These are phyloP conservation scores for Sarocladiaceae sp. DNA, from an alignment of 2,329 filamentous ascomycete genomes.

Conservation along the genomic window DNA sequence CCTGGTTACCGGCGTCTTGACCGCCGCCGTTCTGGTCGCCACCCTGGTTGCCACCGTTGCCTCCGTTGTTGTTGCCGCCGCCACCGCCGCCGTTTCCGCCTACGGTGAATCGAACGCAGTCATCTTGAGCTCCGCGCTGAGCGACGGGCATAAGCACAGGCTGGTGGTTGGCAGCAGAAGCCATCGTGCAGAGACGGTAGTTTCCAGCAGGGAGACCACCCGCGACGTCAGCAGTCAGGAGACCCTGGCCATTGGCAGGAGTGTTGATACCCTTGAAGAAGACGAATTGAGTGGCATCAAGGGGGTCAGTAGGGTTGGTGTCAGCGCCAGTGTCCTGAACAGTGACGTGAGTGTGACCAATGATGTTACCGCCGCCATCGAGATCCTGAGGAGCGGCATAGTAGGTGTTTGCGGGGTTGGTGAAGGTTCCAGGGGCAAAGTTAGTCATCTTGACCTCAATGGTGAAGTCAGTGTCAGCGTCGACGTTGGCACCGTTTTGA, in stretches of 20 bases:
- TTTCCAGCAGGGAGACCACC: constrained; percentile 55
- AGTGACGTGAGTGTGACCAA: constrained; percentile 55
- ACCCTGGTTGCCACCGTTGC: constrained; percentile 14
- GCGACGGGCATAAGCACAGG: constrained; percentile 61
- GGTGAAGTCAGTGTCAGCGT: constrained; percentile 42
- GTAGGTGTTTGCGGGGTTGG: constrained; percentile 54
- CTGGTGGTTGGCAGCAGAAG: constrained; percentile 58
- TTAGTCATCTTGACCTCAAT: constrained; percentile 47
- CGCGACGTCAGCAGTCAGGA: constrained; percentile 45
- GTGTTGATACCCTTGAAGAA: constrained; percentile 66
- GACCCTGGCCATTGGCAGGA: constrained; percentile 48
- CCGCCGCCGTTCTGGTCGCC: constrained; percentile 18
- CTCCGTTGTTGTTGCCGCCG: constrained; percentile 13
- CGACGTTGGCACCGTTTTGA: constrained; percentile 41
- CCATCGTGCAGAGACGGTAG: constrained; percentile 62
- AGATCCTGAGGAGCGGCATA: constrained; percentile 54
- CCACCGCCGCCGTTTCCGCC: constrained; percentile 19
- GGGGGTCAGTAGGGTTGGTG: constrained; percentile 43
- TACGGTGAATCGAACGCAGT: constrained; percentile 57
- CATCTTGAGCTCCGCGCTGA: constrained; percentile 60
- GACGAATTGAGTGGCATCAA: constrained; percentile 47
- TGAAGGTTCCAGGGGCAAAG: constrained; percentile 52
- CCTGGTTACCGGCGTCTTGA: constrained; percentile 16
- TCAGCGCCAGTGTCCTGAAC: constrained; percentile 48
- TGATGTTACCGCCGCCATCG: constrained; percentile 39